Evolutionary conservation across 768 basidiomycete species (phyloP).

Genomic region (Tubosaeta sp.): DNA sequence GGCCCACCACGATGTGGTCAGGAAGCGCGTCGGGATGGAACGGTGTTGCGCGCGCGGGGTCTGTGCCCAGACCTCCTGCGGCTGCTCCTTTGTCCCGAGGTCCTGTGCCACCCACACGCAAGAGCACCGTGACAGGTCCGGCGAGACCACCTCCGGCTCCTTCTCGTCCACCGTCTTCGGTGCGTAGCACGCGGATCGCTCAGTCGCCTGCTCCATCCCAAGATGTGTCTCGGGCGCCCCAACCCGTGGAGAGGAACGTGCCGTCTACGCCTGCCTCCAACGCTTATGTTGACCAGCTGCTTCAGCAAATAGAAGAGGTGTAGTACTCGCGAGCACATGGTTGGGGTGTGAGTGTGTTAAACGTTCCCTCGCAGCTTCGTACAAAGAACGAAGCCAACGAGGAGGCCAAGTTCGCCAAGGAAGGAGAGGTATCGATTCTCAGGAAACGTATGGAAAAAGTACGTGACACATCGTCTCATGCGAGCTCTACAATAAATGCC

Average conservation of each 20-base stretch:
- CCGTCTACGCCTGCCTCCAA: constrained; percentile 1
- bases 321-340: constrained; percentile 12
- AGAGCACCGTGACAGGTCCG: constrained; percentile 8
- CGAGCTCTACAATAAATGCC: not conserved
- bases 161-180: constrained; percentile 14
- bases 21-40: constrained; percentile 10
- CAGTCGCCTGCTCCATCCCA: constrained; percentile 20
- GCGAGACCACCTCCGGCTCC: constrained; percentile 4
- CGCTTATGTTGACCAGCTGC: constrained; percentile 17
- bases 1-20: constrained; percentile 8
- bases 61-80: constrained; percentile 8
- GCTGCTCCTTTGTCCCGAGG: constrained; percentile 12
- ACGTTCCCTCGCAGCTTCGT: constrained; percentile 38
- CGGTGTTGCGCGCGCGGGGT: constrained; percentile 5
- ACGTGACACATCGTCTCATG: not conserved
- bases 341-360: constrained; percentile 10
- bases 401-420: constrained; percentile 52
- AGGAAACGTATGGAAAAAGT: constrained; percentile 70
- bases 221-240: constrained; percentile 12
- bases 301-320: constrained; percentile 47
- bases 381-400: constrained; percentile 40
- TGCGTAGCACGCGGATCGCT: constrained; percentile 7
- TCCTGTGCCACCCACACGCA: constrained; percentile 8
- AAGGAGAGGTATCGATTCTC: constrained; percentile 68
- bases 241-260: constrained; percentile 3